Base-by-base conservation (phyloP, 306 rosid genomes). In the Vachellia pachyceras region DNA sequence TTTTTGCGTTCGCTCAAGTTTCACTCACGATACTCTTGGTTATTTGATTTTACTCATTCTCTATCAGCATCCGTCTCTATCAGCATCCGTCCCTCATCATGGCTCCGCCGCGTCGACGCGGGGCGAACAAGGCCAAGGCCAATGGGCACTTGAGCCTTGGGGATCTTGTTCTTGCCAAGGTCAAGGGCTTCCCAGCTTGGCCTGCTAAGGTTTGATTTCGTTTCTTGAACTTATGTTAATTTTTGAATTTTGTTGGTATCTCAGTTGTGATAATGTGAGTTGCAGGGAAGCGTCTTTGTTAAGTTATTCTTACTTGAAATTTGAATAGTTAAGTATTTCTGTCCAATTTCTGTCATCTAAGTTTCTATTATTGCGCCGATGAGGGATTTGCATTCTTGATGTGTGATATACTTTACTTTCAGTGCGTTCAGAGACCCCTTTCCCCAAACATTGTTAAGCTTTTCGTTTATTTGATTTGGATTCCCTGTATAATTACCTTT, bases 91-190 rank as follows among this genome's bases (percentile, higher is more conserved):
- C 84, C 80, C 65, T 44, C 45, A 72, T 77, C 90, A 95, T 95
- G 99, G 79, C 97, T 92, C 96, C 96, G 83, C 86, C 87, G 86
- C 99, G 99, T 87, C 85, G 92, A 85, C 99, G 99, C 90, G 99
- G 92, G 85, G 88, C 87, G 79, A 90, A 75, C 88, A 96, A 93
- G 88, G 86, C 88, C 3, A 90, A 87, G 85, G 88, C 85, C 42
- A 90, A 89, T 72, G 87, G 90, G 25, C 89, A 92, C 86, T 76
- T 96, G 87, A 86, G 91, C 64, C 83, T 92, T 47, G 99, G 99
- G 80, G 98, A 94, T 96, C 99, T 96, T 39, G 99, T 96, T 5
- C 99, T 96, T 23, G 99, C 99, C 39, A 96, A 96, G 92, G 98
- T 96, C 85, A 96, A 96, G 94, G 99, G 99, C 60, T 92, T 89